Evolutionary conservation across 2,329 filamentous ascomycete genomes (phyloP).

Genomic region (Fusarium gaditjirri): DNA sequence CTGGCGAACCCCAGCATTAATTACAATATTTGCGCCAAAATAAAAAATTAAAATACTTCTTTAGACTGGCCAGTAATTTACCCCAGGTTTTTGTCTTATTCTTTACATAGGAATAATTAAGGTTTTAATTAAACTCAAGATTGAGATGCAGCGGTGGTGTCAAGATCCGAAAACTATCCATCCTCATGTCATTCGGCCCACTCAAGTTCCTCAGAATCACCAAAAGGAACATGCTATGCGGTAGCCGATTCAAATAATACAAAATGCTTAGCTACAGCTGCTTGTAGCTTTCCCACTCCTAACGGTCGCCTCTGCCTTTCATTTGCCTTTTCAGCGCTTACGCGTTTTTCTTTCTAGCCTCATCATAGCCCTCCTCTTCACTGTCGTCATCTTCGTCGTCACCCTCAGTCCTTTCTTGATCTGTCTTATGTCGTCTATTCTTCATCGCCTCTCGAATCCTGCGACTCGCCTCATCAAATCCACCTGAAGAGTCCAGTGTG

Average conservation of each 20-base stretch:
- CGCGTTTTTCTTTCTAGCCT: slow-evolving; percentile 56
- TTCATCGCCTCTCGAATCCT: slow-evolving; percentile 89
- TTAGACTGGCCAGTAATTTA: not conserved
- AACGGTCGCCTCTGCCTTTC: not conserved
- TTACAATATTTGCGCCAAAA: not conserved
- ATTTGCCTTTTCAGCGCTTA: slow-evolving; percentile 24
- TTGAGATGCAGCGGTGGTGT: not conserved
- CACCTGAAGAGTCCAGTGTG: slow-evolving; percentile 71
- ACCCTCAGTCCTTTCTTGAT: slow-evolving; percentile 51
- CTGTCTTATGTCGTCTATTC: slow-evolving; percentile 65
- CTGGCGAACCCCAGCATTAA: not conserved
- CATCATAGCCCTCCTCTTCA: slow-evolving; percentile 56
- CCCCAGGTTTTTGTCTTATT: not conserved
- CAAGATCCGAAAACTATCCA: not conserved
- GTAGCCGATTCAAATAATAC: slow-evolving; percentile 24
- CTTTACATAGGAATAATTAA: not conserved
- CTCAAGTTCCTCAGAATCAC: not conserved
- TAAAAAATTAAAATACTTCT: not conserved
- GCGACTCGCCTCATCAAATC: slow-evolving; percentile 83
- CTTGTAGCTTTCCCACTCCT: not conserved
- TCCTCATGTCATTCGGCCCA: not conserved
- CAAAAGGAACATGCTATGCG: not conserved
- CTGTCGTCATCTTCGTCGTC: slow-evolving; percentile 54
- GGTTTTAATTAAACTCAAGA: not conserved
- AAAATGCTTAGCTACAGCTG: slow-evolving; percentile 20